A percentile compares a stretch with the other conserved stretches of the same genome.
Conservation (phyloP, 2,329 filamentous ascomycete genomes). For the Ilyonectria destructans region DNA sequence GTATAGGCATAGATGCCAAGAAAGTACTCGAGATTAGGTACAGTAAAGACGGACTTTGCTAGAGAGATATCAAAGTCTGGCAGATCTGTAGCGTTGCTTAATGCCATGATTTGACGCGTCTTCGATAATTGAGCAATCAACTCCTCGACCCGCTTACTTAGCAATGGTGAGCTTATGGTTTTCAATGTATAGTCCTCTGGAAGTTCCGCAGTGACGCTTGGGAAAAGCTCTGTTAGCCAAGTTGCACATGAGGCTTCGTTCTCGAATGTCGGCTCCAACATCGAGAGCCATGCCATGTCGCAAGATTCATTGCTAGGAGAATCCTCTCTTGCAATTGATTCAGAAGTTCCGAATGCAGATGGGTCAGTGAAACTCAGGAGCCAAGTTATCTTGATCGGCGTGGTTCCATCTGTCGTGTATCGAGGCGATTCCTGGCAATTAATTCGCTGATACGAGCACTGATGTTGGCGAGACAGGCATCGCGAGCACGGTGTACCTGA, state of each 20-base stretch:
- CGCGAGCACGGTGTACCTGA: conserved; percentile 24
- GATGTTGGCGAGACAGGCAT: neutral
- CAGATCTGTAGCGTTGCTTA: neutral
- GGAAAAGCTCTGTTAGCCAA: conserved; percentile 20
- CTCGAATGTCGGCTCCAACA: neutral
- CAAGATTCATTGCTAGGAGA: neutral
- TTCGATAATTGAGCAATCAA: conserved; percentile 13
- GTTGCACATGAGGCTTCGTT: conserved; percentile 14
- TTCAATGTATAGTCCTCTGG: no score
- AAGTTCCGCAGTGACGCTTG: no score
- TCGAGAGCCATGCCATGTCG: conserved; percentile 6
- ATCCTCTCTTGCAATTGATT: neutral
- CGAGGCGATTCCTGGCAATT: neutral
- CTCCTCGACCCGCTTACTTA: conserved; percentile 7
- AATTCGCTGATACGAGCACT: conserved; percentile 26
- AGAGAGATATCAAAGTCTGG: conserved; percentile 12
- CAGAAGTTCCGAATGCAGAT: conserved; percentile 6
- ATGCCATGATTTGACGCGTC: conserved; percentile 11
- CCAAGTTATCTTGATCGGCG: conserved; percentile 13
- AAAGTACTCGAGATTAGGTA: conserved; percentile 28
- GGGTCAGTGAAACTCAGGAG: conserved; percentile 29
- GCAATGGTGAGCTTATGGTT: neutral
- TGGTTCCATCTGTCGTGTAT: neutral
- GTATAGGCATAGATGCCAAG: conserved; percentile 20
- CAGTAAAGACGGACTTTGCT: conserved; percentile 26